A percentile compares a stretch with the other conserved stretches of the same genome.
phyloP scores from a whole-genome alignment of 345 rosid species.

The Kandelia obovata region DNA sequence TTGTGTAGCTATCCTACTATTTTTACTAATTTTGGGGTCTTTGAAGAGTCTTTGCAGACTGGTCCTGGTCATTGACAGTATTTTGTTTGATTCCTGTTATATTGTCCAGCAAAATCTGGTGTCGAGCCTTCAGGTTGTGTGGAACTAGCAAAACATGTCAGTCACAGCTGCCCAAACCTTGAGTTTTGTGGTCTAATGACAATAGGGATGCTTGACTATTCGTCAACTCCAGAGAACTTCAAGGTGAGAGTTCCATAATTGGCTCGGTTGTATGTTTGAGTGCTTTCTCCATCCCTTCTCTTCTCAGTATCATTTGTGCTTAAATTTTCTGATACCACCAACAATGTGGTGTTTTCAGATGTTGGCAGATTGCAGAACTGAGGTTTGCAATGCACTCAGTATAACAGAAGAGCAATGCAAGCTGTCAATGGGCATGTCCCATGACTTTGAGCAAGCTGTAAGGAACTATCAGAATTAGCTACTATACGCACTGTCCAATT shows the following conservation, averaged over 20 bases:
- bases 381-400: conserved; percentile 75
- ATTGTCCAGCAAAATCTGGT: conserved; percentile 76
- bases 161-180: conserved; percentile 63
- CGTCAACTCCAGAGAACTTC: conserved; percentile 95
- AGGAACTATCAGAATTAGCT: conserved; percentile 22
- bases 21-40: too few species aligned
- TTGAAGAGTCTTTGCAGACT: background rate
- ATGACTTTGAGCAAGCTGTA: conserved; percentile 93
- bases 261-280: background rate
- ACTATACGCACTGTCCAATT: background rate
- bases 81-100: conserved; percentile 11
- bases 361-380: conserved; percentile 79
- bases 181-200: conserved; percentile 92
- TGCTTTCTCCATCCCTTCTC: background rate
- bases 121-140: conserved; percentile 80
- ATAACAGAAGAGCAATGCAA: conserved; percentile 84
- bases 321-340: conserved; percentile 1
- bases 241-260: conserved; percentile 43
- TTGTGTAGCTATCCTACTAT: background rate
- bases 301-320: conserved; percentile 5
- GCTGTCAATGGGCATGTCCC: conserved; percentile 97
- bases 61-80: background rate
- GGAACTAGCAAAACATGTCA: conserved; percentile 73
- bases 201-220: conserved; percentile 86
- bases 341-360: conserved; percentile 41